Conservation (phyloP, 139 green algal species). For the Picochlorum sp. region DNA sequence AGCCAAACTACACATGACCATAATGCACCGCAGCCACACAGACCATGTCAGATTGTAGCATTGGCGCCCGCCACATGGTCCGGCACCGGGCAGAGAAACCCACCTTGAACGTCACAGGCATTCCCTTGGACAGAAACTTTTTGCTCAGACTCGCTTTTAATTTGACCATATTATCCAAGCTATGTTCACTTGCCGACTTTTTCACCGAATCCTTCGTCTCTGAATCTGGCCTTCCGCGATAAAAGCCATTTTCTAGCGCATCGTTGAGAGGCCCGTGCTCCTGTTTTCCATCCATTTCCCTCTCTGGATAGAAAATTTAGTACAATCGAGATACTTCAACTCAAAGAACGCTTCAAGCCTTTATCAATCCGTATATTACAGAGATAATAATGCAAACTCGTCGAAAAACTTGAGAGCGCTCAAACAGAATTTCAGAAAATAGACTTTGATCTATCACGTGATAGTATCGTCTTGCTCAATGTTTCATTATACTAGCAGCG, state of each 20-base stretch:
- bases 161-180: not conserved
- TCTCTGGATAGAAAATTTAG: no score
- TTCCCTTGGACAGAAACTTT: slow-evolving; percentile 1
- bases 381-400: no score
- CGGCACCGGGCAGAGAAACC: not conserved
- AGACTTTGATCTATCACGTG: no score
- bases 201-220: not conserved
- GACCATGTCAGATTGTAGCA: not conserved
- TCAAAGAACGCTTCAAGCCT: no score
- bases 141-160: not conserved
- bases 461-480: no score
- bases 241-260: not conserved
- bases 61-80: no score
- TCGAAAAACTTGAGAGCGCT: no score
- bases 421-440: no score
- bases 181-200: not conserved
- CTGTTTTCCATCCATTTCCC: no score
- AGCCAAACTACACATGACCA: not conserved
- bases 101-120: slow-evolving; percentile 10
- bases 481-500: no score
- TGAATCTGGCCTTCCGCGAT: not conserved
- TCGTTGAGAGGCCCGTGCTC: not conserved
- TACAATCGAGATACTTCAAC: no score
- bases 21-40: not conserved
- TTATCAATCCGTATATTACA: no score